Evolutionary conservation across 225 moss, liverwort and hornwort genomes (phyloP).

Genomic region (Takakia lepidozioides): DNA sequence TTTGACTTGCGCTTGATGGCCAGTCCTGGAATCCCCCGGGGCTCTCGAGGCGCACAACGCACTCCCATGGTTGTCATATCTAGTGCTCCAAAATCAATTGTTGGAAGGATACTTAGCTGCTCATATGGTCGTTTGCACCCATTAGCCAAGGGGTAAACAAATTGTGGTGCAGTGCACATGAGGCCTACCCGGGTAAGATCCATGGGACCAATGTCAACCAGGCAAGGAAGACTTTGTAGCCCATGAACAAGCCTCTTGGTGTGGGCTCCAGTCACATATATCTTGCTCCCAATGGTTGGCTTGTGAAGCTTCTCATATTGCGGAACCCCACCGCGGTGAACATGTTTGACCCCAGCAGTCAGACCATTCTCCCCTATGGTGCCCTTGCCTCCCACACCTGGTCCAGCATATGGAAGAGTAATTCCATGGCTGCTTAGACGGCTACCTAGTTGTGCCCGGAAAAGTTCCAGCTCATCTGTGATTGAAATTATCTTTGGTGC

Average conservation of each 20-base stretch:
- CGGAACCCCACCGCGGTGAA: slow-evolving; percentile 21
- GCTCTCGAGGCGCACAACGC: slow-evolving; percentile 71
- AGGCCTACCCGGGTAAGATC: slow-evolving; percentile 56
- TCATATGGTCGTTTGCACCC: slow-evolving; percentile 30
- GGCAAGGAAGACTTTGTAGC: slow-evolving; percentile 32
- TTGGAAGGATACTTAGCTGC: slow-evolving; percentile 45
- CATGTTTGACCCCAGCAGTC: slow-evolving; percentile 15
- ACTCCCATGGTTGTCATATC: slow-evolving; percentile 80
- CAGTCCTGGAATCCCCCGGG: slow-evolving; percentile 36
- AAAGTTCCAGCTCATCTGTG: slow-evolving; percentile 41
- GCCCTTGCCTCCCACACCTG: slow-evolving; percentile 13
- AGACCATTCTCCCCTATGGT: slow-evolving; percentile 14
- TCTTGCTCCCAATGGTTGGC: slow-evolving; percentile 20
- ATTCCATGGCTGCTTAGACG: slow-evolving; percentile 46
- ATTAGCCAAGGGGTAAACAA: slow-evolving; percentile 18
- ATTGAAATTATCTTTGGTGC: not conserved
- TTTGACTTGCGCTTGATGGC: slow-evolving; percentile 63
- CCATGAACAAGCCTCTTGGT: slow-evolving; percentile 31
- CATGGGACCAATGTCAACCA: slow-evolving; percentile 64
- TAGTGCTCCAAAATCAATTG: slow-evolving; percentile 76
- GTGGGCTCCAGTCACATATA: slow-evolving; percentile 21
- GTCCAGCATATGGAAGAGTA: slow-evolving; percentile 33
- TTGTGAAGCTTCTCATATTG: slow-evolving; percentile 26
- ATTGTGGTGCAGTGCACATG: slow-evolving; percentile 36
- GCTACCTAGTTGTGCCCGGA: slow-evolving; percentile 42